Conservation (phyloP, 2,329 filamentous ascomycete species). For the Pseudogymnoascus pannorum region DNA sequence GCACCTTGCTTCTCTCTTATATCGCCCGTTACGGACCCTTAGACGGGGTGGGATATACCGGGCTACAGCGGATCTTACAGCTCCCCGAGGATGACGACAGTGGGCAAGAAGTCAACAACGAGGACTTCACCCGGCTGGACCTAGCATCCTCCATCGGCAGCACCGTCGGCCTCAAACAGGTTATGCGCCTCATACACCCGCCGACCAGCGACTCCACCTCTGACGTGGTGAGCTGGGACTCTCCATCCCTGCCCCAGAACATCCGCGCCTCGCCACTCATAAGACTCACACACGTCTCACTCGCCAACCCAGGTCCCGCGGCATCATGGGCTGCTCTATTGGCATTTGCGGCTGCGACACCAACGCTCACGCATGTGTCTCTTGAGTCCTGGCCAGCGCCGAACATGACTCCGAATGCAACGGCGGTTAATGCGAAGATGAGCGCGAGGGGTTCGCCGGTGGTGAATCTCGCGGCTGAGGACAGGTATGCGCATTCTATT, state of each 20-base stretch:
- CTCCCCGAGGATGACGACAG: conserved; percentile 27
- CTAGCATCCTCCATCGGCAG: conserved; percentile 45
- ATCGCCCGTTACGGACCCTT: conserved; percentile 37
- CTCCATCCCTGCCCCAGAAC: conserved; percentile 16
- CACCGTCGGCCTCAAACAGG: conserved; percentile 44
- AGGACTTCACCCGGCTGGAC: conserved; percentile 46
- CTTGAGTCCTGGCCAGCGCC: conserved; percentile 57
- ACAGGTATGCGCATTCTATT: conserved; percentile 49
- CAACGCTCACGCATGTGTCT: conserved; percentile 51
- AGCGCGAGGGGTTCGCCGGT: conserved; percentile 35
- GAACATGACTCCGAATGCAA: conserved; percentile 48
- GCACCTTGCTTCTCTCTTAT: conserved; percentile 44
- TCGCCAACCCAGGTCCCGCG: conserved; percentile 35
- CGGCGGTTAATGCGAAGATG: conserved; percentile 35
- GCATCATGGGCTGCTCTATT: conserved; percentile 55
- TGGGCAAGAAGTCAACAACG: conserved; percentile 30
- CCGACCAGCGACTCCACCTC: not conserved
- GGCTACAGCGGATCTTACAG: conserved; percentile 42
- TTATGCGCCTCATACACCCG: conserved; percentile 42
- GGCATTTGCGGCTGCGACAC: conserved; percentile 43
- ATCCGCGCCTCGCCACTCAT: conserved; percentile 33
- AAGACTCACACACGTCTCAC: conserved; percentile 53
- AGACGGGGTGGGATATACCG: conserved; percentile 42
- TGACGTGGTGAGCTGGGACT: conserved; percentile 21
- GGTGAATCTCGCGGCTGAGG: conserved; percentile 48